Conservation (phyloP, 306 rosid genomes). For the Betula pendula region DNA sequence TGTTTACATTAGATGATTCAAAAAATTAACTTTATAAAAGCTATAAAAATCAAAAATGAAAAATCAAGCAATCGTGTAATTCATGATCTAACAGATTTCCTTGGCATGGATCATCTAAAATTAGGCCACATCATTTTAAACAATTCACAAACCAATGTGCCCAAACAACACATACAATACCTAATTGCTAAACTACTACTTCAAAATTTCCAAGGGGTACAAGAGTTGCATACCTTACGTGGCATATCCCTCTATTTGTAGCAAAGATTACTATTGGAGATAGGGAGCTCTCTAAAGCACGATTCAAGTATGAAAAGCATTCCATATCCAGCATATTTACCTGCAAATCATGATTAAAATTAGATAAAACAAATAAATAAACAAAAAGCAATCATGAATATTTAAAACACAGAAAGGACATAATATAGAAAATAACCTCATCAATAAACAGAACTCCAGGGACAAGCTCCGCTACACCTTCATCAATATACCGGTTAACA, state of each 20-base stretch:
- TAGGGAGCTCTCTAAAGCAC: slow-evolving; percentile 93
- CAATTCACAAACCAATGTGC: not conserved
- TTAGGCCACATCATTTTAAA: not conserved
- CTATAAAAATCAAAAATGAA: not conserved
- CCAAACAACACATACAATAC: not conserved
- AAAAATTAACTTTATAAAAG: not conserved
- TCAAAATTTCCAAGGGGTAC: not conserved
- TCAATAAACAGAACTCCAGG: slow-evolving; percentile 94
- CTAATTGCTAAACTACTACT: not conserved
- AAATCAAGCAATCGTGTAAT: not conserved
- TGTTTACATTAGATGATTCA: not conserved
- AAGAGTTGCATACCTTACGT: slow-evolving; percentile 67
- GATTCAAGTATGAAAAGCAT: slow-evolving; percentile 91
- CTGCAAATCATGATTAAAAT: slow-evolving; percentile 37
- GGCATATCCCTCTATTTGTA: slow-evolving; percentile 95
- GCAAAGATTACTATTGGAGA: slow-evolving; percentile 98
- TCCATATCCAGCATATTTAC: slow-evolving; percentile 98
- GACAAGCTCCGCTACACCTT: slow-evolving; percentile 98
- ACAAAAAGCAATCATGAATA: slow-evolving; percentile 14
- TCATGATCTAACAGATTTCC: not conserved
- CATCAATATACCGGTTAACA: slow-evolving; percentile 90
- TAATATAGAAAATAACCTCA: slow-evolving; percentile 44
- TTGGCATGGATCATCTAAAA: not conserved
- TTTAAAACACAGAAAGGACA: slow-evolving; percentile 6
- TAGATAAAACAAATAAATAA: not conserved